Conservation (phyloP, 352 stramenopile genomes). For the Phytophthora lateralis region DNA sequence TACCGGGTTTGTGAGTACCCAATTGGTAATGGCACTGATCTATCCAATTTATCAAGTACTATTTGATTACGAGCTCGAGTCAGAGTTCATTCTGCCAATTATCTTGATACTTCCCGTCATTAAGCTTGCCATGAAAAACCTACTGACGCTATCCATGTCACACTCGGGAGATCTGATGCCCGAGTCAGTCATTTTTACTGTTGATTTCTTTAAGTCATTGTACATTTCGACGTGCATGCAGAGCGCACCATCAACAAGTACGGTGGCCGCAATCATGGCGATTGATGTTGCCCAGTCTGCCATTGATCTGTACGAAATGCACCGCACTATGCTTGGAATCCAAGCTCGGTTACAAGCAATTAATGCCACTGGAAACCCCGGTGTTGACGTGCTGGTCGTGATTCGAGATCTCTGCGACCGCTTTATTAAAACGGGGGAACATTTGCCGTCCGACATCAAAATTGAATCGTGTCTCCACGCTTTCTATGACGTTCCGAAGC, state of each 20-base stretch:
- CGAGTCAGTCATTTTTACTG: conserved; percentile 40
- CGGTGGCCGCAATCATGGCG: conserved; percentile 1
- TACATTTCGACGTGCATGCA: conserved; percentile 47
- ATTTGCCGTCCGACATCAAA: background rate
- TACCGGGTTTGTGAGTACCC: background rate
- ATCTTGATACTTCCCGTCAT: conserved; percentile 25
- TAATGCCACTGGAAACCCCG: background rate
- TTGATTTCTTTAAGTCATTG: conserved; percentile 47
- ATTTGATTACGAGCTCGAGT: background rate
- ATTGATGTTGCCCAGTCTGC: conserved; percentile 1
- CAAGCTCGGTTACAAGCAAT: background rate
- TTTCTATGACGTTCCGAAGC: background rate
- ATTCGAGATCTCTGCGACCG: background rate
- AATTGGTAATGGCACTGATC: conserved; percentile 8
- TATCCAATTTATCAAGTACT: conserved; percentile 17
- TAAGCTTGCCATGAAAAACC: conserved; percentile 33
- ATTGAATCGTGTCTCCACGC: background rate
- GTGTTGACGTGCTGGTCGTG: background rate
- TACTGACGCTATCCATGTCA: conserved; percentile 9
- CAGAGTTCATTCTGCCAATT: background rate
- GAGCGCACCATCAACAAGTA: conserved; percentile 11
- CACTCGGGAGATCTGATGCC: no score
- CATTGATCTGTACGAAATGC: background rate
- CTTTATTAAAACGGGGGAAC: no score
- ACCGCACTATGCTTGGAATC: background rate